Evolutionary conservation across 345 rosid genomes (phyloP), one percentile per base, ranked within the genome.

Genomic region (Euphorbia tirucalli): DNA sequence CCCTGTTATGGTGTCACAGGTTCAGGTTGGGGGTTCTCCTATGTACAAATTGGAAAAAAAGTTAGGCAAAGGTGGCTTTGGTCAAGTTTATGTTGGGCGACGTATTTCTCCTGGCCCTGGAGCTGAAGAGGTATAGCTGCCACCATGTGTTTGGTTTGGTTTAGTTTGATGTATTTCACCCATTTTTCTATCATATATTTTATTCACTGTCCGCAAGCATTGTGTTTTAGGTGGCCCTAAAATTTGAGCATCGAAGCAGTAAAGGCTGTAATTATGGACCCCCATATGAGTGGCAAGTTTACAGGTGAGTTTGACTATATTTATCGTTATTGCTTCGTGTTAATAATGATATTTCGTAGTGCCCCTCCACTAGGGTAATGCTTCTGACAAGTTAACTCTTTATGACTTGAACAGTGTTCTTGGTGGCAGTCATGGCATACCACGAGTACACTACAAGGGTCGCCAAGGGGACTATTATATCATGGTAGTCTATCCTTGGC

Each of bases 51-150:
- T 85, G 2, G 99, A 88, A 61, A 89, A 87, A 79, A 95, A 89
- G 81, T 81, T 95, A 78, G 99, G 99, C 22, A 95, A 95, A 80
- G 99, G 99, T 80, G 99, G 99, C 57, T 95, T 95, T 82, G 98
- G 99, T 44, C 99, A 95, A 84, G 99, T 95, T 60, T 95, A 88
- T 85, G 93, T 95, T 57, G 99, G 99, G 65, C 83, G 92, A 77
- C 84, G 98, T 74, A 88, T 84, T 56, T 83, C 80, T 39, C 89
- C 87, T 35, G 90, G 89, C 43, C 65, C 86, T 22, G 91, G 87
- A 65, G 85, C 91, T 59, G 21, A 82, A 31, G 96, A 88, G 92
- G 96, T 90, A 83, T 69, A 70, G 21, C 11, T 30, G 25, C 70
- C 11, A 15, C 48, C 63, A 4, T 52, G 55, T 52, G 56, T 11